Percentiles rank a stretch among this genome's conserved stretches.
Conservation (phyloP, 805 yeast species). For the Saccharomycopsis javanensis region DNA sequence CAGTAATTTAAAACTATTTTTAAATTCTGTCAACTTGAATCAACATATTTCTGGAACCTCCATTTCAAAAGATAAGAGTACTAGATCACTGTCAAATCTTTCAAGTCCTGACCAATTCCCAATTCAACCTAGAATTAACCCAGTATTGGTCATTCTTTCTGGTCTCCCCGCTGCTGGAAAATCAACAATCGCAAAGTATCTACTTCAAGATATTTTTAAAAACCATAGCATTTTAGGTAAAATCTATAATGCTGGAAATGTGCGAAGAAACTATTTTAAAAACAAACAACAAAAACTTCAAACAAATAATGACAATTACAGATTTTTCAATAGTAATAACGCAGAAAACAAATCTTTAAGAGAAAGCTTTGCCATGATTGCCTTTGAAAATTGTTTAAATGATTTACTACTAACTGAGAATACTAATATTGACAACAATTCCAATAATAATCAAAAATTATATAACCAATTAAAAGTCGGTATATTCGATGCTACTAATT, state of each 20-base stretch:
- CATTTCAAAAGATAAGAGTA: neutral
- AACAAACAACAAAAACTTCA: neutral
- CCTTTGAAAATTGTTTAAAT: constrained; percentile 9
- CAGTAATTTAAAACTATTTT: neutral
- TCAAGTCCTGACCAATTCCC: neutral
- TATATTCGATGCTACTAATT: constrained; percentile 15
- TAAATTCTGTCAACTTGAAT: neutral
- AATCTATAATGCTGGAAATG: constrained; percentile 15
- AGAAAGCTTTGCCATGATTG: constrained; percentile 12
- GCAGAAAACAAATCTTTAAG: neutral
- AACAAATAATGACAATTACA: neutral
- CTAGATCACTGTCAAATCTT: neutral
- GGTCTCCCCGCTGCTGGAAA: constrained; percentile 17
- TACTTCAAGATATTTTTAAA: constrained; percentile 3
- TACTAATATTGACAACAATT: neutral
- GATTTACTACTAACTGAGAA: neutral
- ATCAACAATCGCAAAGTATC: constrained; percentile 11
- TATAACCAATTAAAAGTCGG: constrained; percentile 6
- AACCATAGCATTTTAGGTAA: neutral
- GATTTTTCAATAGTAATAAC: neutral
- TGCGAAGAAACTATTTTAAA: constrained; percentile 6
- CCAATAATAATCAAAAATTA: neutral
- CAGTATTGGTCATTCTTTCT: constrained; percentile 6
- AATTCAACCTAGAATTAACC: neutral
- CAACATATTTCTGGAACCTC: neutral